These are phyloP conservation scores for Hippophae rhamnoides DNA, from an alignment of 306 rosid species.

Conservation along the genomic window DNA sequence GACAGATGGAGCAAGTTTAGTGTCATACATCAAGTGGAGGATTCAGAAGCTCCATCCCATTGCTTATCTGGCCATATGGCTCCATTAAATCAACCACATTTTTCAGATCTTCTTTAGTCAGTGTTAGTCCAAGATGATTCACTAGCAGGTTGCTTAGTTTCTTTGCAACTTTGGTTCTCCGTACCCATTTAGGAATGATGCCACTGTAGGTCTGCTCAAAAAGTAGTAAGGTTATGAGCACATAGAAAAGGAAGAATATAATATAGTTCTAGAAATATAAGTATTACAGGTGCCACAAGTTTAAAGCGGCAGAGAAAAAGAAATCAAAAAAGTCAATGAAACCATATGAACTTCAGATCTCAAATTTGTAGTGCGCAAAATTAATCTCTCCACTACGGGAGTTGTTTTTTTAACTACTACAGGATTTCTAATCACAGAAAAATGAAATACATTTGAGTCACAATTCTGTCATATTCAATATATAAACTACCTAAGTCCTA, in stretches of 20 bases:
- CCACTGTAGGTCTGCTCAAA: slow-evolving; percentile 68
- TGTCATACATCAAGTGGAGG: slow-evolving; percentile 81
- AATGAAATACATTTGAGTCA: too few relatives aligned
- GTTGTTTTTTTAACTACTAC: too few relatives aligned
- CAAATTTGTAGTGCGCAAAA: too few relatives aligned
- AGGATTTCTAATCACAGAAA: too few relatives aligned
- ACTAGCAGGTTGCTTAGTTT: slow-evolving; percentile 54
- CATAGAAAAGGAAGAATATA: slow-evolving; percentile 6
- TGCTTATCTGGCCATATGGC: slow-evolving; percentile 95
- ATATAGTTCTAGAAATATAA: slow-evolving; percentile 6
- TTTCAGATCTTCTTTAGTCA: slow-evolving; percentile 73
- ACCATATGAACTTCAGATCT: too few relatives aligned
- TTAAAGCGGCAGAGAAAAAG: background rate
- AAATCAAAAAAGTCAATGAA: too few relatives aligned
- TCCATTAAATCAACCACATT: slow-evolving; percentile 90
- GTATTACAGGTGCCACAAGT: background rate
- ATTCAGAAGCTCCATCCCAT: slow-evolving; percentile 84
- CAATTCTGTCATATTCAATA: too few relatives aligned
- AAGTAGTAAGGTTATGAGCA: slow-evolving; percentile 16
- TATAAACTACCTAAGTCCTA: too few relatives aligned
- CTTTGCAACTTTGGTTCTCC: slow-evolving; percentile 44
- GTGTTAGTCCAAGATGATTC: slow-evolving; percentile 75
- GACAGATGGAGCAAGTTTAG: slow-evolving; percentile 10
- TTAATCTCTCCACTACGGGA: too few relatives aligned
- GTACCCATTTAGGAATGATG: slow-evolving; percentile 47